Base-by-base conservation (phyloP, 108 stramenopile genomes). In the Cyclotella atomus region DNA sequence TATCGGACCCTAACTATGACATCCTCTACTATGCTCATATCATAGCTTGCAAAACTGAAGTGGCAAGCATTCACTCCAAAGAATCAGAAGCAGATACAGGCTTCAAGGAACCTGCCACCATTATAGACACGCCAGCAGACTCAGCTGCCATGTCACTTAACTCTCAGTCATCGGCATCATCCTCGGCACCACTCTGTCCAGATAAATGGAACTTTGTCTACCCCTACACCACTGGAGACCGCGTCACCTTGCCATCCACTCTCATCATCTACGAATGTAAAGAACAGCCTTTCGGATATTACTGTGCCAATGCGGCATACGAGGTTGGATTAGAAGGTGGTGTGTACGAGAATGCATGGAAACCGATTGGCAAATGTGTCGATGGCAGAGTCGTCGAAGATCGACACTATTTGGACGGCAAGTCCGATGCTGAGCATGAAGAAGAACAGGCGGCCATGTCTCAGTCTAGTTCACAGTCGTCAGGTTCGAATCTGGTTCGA, bases 301-400 rank as follows among this genome's bases (percentile, higher is more conserved):
- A 28, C 20, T 68, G 67, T 38, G 30, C 35, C 21, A 8, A 38
- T 24, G 20, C 10, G 3, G 34, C 50, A 2, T 68, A 68, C 23
- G 67, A 53, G 25, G 67, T 68, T 4, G 67, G 53, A 2, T 9
- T 35, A 12, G 67, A 57, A 30, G 56, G 67, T 24, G 47, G 47
- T 21, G 19, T 68, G 1, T 68, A 49, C 24, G 45, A 24, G 20
- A 49, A 68, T 54, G 67, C 46, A 30, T 68, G 67, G 67, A 54
- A 32, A 16, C 34, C 28, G 20, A 53, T 68, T 17, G 67, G 67
- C 43, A 34, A 32, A 23, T 68, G 67, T 30, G 52, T 68, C 14
- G 30, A 54, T 68, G 50, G 67, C 12, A 32, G 53, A 30, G 56
- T 57, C 15, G 56, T 57, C 12, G 56, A 57, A n/a, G 29, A 57